Evolutionary conservation across 78 protist genomes (phyloP).

Genomic region (Dictyostelium intermedium): DNA sequence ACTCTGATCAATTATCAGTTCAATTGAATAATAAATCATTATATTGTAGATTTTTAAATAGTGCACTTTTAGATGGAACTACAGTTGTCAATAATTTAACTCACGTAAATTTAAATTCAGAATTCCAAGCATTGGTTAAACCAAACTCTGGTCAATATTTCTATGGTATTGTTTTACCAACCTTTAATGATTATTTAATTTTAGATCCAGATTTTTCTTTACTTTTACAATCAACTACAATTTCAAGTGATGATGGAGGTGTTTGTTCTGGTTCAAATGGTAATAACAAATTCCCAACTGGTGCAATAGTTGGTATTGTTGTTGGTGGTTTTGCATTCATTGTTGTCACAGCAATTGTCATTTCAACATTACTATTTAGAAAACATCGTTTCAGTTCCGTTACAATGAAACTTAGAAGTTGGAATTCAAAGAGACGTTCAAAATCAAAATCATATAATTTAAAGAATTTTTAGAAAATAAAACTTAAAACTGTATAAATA

Average conservation of each 20-base stretch:
- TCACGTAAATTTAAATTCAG: background rate
- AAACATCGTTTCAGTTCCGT: background rate
- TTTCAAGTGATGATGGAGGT: background rate
- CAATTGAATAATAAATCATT: background rate
- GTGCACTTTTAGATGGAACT: background rate
- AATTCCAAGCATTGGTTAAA: background rate
- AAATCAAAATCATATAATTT: background rate
- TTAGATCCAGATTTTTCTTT: conserved; percentile 4
- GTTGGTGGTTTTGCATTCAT: background rate
- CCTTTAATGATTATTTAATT: background rate
- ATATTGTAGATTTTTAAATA: conserved; percentile 21
- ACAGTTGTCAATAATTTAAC: background rate
- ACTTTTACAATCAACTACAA: background rate
- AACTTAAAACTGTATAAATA: background rate
- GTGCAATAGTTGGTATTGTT: background rate
- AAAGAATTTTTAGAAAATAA: background rate
- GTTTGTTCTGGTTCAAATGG: background rate
- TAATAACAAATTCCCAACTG: background rate
- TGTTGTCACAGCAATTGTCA: background rate
- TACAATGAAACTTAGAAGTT: background rate
- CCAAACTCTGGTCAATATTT: background rate
- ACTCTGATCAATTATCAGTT: background rate
- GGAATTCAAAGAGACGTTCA: background rate
- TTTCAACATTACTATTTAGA: background rate
- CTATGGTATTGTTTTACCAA: background rate